Evolutionary conservation across 371 early-diverging fungal genomes (phyloP).

Genomic region (Mycotypha africana): DNA sequence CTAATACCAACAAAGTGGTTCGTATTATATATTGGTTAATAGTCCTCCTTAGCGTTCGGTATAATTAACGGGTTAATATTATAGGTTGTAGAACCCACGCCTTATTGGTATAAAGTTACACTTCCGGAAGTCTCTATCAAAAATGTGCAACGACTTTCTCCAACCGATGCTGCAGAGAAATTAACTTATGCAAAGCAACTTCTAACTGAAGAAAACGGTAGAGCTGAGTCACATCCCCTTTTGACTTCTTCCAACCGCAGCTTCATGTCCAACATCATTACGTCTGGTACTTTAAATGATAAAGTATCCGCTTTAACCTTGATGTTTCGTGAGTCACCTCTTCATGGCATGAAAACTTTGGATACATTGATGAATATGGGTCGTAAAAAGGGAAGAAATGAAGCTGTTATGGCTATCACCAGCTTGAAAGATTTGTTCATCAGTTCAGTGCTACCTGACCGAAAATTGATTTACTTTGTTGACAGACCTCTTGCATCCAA

Average conservation of each 20-base stretch:
- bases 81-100: conserved; percentile 50
- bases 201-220: conserved; percentile 62
- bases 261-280: conserved; percentile 82
- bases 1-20: no score
- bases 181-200: conserved; percentile 58
- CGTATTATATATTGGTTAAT: no score
- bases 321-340: conserved; percentile 85
- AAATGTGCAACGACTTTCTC: conserved; percentile 22
- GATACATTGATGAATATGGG: conserved; percentile 84
- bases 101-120: conserved; percentile 46
- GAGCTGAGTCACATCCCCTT: conserved; percentile 52
- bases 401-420: conserved; percentile 79
- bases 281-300: conserved; percentile 90
- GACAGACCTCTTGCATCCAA: conserved; percentile 73
- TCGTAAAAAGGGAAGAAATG: conserved; percentile 83
- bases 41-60: no score
- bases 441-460: conserved; percentile 68
- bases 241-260: conserved; percentile 73
- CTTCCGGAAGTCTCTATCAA: conserved; percentile 28
- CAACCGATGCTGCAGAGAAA: conserved; percentile 40
- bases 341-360: conserved; percentile 77
- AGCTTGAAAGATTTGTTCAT: conserved; percentile 88
- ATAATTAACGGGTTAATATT: no score
- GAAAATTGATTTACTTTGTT: conserved; percentile 86
- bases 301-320: conserved; percentile 90